Base-by-base conservation (phyloP, 768 basidiomycete species). In the Lactarius hengduanensis region DNA sequence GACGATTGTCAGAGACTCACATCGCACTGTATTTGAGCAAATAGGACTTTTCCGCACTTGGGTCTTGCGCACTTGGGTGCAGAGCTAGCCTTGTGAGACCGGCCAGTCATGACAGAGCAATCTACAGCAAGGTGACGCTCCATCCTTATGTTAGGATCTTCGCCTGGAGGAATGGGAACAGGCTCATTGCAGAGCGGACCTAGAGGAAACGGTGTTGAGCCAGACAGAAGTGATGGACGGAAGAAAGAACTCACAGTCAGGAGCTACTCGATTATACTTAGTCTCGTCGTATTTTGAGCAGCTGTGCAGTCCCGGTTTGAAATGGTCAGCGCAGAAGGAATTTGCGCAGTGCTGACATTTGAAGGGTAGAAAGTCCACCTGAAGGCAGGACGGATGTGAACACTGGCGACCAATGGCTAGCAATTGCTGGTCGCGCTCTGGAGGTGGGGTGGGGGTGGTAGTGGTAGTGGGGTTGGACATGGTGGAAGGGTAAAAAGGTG, bases 351-450 rank as follows among this genome's bases (percentile, higher is more conserved):
- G 90, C 59, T 90, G 87, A 75, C 92, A 95, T 76, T 88, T 90
- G 81, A 94, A 90, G 0, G 92, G 92, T 13, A 94, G 79, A 70
- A 93, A 94, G 79, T 94, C 92, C 73, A 93, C 83, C 68, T 90
- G 82, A 34, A 81, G 76, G 77, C 92, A 94, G 1, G 83, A 76
- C 0, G 83, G 74, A 59, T 84, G 80, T 16, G 88, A 85, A 76
- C 92, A 94, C 71, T 91, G 88, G 64, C 84, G 82, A 8, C 91
- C 90, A 69, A 94, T 75, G 47, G 79, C 76, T 65, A 94, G 83
- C 11, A 94, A 78, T 22, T 87, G 81, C n/a, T 77, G 70, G 62
- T 88, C 83, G 63, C 76, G 81, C 59, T 81, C 80, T 15, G 71
- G 62, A 50, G 69, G 69, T 40, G 32, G 9, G 20, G 47, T 22